Evolutionary conservation across 2,329 filamentous ascomycete genomes (phyloP).

Genomic region (Stemphylium lycopersici): DNA sequence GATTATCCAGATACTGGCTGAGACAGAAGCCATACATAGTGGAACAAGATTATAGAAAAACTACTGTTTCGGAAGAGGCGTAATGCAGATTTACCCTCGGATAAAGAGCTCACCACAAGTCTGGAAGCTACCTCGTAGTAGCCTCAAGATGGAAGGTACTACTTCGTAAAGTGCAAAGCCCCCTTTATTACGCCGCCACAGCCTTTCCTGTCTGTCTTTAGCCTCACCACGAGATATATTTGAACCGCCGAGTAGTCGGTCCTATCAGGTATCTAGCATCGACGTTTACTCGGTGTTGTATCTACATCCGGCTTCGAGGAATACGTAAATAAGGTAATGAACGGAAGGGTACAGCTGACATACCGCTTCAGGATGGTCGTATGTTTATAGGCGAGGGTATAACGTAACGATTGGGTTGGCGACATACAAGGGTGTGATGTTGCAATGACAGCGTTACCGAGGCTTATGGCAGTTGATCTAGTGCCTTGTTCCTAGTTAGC

Average conservation of each 20-base stretch:
- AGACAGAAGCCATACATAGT: too few species aligned
- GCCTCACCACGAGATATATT: background rate
- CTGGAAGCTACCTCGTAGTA: background rate
- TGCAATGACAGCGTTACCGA: constrained; percentile 12
- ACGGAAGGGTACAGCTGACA: constrained; percentile 3
- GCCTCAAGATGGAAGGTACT: background rate
- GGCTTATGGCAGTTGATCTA: background rate
- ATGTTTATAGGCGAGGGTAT: background rate
- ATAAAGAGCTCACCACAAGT: background rate
- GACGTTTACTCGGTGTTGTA: background rate
- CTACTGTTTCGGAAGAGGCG: background rate
- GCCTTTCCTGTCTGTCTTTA: background rate
- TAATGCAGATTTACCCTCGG: background rate
- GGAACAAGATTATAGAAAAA: background rate
- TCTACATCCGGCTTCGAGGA: background rate
- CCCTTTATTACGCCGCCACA: background rate
- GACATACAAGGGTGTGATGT: constrained; percentile 13
- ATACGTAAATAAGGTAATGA: background rate
- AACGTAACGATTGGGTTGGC: constrained; percentile 9
- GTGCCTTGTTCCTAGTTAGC: too few species aligned
- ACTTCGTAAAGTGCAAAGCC: background rate
- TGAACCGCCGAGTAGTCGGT: background rate
- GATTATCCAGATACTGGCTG: too few species aligned
- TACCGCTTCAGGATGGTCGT: constrained; percentile 3
- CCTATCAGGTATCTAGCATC: background rate